These are phyloP conservation scores for Penicillium cinerascens DNA, from an alignment of 495 filamentous ascomycete genomes.

Conservation along the genomic window DNA sequence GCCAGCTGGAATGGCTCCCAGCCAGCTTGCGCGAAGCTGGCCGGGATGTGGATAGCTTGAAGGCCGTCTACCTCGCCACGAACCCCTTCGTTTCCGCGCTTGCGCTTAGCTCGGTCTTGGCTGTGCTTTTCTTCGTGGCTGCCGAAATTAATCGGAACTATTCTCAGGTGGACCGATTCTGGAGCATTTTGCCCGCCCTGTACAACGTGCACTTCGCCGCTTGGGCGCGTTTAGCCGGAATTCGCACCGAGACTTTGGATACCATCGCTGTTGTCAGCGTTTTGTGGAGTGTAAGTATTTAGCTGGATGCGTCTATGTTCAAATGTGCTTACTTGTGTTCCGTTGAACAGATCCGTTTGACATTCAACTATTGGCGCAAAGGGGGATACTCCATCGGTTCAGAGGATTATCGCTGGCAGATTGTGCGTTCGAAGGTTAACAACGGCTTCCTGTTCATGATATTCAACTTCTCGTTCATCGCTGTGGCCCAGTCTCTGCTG, in stretches of 20 bases:
- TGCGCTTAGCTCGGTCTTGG: constrained; percentile 64
- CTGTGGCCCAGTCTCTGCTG: constrained; percentile 72
- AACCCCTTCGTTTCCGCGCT: constrained; percentile 82
- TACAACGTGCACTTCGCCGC: constrained; percentile 83
- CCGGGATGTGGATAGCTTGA: constrained; percentile 51
- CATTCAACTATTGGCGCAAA: constrained; percentile 96
- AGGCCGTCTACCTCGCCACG: constrained; percentile 73
- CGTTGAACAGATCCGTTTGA: constrained; percentile 61
- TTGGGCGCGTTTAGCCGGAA: constrained; percentile 71
- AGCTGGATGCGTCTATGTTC: neutral
- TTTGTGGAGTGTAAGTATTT: constrained; percentile 73
- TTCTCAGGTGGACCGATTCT: constrained; percentile 88
- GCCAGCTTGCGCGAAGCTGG: constrained; percentile 55
- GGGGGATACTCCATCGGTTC: constrained; percentile 84
- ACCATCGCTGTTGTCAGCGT: constrained; percentile 65
- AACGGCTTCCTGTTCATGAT: constrained; percentile 64
- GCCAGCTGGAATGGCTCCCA: constrained; percentile 72
- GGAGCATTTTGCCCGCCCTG: constrained; percentile 83
- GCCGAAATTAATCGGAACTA: constrained; percentile 89
- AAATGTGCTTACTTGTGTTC: constrained; percentile 5
- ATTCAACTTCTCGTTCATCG: constrained; percentile 86
- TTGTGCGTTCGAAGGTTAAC: constrained; percentile 49
- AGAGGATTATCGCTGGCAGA: constrained; percentile 90
- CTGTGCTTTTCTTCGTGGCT: constrained; percentile 63
- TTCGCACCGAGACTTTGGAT: constrained; percentile 72